Base-by-base conservation (phyloP, 371 early-diverging fungal genomes). In the Lichtheimia corymbifera region DNA sequence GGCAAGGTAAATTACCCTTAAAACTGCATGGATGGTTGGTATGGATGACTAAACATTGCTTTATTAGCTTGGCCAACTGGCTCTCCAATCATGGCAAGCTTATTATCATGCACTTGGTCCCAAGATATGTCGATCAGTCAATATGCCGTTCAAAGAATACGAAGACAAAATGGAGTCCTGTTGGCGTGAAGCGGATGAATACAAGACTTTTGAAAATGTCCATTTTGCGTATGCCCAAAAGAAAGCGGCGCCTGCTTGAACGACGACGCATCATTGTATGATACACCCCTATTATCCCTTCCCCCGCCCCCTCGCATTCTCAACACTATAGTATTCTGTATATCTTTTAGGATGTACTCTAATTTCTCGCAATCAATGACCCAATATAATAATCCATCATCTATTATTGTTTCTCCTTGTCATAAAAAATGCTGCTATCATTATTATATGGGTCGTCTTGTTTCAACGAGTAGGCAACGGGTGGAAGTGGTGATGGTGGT, bases 161-260 rank as follows among this genome's bases (percentile, higher is more conserved):
- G 55, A 63, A 4, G 66, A 70, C 2, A 61, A 56, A n/a, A 40
- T 76, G 24, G 43, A 70, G 20, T 25, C 60, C 12, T 79, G 80
- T 53, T 74, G 72, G 74, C 55, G 64, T 35, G 80, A 79, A 59
- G 76, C 80, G 20, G 72, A 80, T 27, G 73, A 73, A 50, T 70
- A 74, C 66, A 76, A 77, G 55, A 80, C 77, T 15, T 80, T 76
- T 72, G 80, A 80, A 64, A 80, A 80, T 56, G 69, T 80, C 28
- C 80, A 80, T 54, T 80, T 80, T 66, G 73, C 76, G 13, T 80
- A 77, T 60, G 80, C 73, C 3, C 77, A 80, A 56, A 80, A 80
- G 55, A 64, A 61, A 40, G 12, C 25, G 47, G 12, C 25, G 47
- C 17, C 43, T 40, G 14, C 44, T 28, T 28, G 40, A 35, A 35